Percentiles rank a stretch among this genome's conserved stretches.
phyloP scores from a whole-genome alignment of 345 rosid species.

The Streptanthus diversifolius region DNA sequence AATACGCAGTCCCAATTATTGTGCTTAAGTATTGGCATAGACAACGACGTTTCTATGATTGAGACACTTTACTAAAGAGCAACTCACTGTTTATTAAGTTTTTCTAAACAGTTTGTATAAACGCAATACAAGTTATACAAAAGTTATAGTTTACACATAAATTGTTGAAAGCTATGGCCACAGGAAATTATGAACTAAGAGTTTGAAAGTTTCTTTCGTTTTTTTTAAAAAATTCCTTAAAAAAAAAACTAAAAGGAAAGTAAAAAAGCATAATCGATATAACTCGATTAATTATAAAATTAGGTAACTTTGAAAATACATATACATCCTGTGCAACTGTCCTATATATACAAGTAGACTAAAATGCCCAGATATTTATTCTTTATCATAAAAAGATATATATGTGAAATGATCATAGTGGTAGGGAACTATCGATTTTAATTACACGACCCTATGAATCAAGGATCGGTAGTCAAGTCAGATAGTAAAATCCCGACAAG shows the following conservation, averaged over 20 bases:
- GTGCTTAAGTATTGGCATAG: constrained; percentile 18
- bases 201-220: background rate
- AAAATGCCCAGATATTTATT: background rate
- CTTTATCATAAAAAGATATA: background rate
- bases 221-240: background rate
- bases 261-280: background rate
- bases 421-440: constrained; percentile 3
- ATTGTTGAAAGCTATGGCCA: background rate
- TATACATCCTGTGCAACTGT: background rate
- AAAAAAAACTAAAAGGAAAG: background rate
- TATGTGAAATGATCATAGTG: background rate
- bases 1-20: background rate
- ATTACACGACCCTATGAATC: background rate
- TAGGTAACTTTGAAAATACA: background rate
- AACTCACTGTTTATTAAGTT: background rate
- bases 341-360: background rate
- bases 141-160: background rate
- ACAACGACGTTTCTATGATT: constrained; percentile 19
- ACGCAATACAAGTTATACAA: background rate
- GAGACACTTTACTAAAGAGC: constrained; percentile 21
- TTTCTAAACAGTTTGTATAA: background rate
- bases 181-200: background rate
- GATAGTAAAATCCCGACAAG: background rate
- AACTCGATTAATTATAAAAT: background rate
- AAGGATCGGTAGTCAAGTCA: background rate